These are phyloP conservation scores for Coix lacrymajobi DNA, from an alignment of 176 grass and related monocot species.

Conservation along the genomic window DNA sequence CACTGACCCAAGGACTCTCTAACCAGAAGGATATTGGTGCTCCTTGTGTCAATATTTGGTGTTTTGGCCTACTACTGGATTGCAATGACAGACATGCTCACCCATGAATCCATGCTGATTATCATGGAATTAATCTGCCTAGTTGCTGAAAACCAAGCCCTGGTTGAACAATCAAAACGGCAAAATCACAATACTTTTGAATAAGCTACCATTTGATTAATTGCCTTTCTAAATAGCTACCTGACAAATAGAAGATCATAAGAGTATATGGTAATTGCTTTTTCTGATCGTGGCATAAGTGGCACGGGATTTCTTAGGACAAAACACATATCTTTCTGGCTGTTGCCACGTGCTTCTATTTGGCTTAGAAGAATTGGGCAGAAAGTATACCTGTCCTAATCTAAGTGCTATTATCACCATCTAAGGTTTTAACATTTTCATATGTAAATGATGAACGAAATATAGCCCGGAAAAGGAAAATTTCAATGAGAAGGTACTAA, in stretches of 20 bases:
- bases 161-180: background rate
- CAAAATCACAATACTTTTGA: background rate
- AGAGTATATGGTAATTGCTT: background rate
- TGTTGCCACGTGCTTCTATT: background rate
- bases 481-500: background rate
- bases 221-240: background rate
- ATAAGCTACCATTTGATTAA: background rate
- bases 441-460: background rate
- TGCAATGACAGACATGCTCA: background rate
- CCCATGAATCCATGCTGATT: background rate
- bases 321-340: background rate
- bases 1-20: background rate
- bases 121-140: background rate
- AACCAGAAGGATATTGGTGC: background rate
- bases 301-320: background rate
- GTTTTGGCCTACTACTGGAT: background rate
- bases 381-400: background rate
- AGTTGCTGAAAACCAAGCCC: background rate
- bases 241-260: background rate
- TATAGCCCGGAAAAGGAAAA: background rate
- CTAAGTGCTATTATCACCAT: background rate
- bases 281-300: background rate
- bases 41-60: background rate
- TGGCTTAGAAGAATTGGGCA: background rate
- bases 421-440: background rate